Percentiles rank a stretch among this genome's conserved stretches.
These are phyloP conservation scores for Tetracentron sinense DNA, from an alignment of 164 flowering plant genomes.

Conservation along the genomic window DNA sequence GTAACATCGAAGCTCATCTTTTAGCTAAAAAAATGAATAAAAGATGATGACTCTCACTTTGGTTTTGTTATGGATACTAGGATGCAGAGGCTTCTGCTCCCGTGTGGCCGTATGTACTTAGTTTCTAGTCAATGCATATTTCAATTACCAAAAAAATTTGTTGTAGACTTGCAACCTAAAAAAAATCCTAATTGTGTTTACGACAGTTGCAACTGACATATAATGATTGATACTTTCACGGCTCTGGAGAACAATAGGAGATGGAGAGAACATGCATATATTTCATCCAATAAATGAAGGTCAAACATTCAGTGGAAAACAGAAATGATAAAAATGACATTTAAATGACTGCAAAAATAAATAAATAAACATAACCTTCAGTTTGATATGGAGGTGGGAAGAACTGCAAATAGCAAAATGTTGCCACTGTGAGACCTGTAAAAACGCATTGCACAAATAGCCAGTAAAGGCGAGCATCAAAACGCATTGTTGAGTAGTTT, in stretches of 20 bases:
- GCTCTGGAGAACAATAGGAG: background rate
- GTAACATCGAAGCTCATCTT: too few species aligned
- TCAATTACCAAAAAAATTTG: too few species aligned
- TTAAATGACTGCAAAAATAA: background rate
- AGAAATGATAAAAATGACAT: background rate
- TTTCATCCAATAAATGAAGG: background rate
- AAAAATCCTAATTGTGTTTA: background rate
- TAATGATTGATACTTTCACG: background rate
- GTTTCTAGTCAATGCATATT: too few species aligned
- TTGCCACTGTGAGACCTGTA: constrained; percentile 63
- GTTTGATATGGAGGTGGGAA: constrained; percentile 70
- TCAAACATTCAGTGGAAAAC: background rate
- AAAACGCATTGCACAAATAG: background rate
- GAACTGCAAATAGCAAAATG: constrained; percentile 79
- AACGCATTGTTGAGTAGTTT: background rate
- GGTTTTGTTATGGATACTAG: too few species aligned
- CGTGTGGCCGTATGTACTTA: too few species aligned
- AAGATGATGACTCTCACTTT: too few species aligned
- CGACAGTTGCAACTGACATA: background rate
- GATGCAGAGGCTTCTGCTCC: too few species aligned
- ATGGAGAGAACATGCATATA: background rate
- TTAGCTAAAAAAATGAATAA: too few species aligned
- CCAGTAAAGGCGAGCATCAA: background rate
- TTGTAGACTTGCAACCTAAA: too few species aligned
- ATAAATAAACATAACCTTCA: constrained; percentile 43